These are phyloP conservation scores for Castanopsis chinensis DNA, from an alignment of 306 rosid genomes.

Conservation along the genomic window DNA sequence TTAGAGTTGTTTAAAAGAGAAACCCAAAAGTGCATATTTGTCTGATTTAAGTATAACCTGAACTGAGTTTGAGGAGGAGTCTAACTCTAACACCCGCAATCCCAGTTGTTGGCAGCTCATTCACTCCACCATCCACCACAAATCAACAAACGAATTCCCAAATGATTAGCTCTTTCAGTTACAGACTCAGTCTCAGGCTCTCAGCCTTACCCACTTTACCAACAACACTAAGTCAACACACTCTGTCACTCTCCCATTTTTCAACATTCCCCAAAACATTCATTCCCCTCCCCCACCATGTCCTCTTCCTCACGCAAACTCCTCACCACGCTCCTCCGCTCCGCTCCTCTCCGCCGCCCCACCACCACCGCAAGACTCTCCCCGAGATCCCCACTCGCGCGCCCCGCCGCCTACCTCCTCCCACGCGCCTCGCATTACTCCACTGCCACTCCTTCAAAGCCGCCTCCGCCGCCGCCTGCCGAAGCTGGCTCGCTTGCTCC, in stretches of 20 bases:
- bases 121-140: too few species aligned
- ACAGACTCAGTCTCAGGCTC: neutral
- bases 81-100: too few species aligned
- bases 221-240: neutral
- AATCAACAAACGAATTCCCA: neutral
- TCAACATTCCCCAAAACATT: too few species aligned
- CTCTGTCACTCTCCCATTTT: neutral
- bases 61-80: too few species aligned
- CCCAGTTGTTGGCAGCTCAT: too few species aligned
- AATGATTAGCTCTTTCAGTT: neutral
- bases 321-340: neutral
- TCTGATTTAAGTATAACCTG: too few species aligned
- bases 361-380: neutral
- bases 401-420: conserved; percentile 47
- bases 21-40: too few species aligned
- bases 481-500: neutral
- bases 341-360: neutral
- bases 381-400: neutral
- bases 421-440: conserved; percentile 68
- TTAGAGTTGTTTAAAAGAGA: too few species aligned
- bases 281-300: neutral
- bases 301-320: conserved; percentile 4
- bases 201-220: too few species aligned
- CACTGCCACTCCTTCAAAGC: conserved; percentile 58
- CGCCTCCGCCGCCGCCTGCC: conserved; percentile 19